A percentile compares a stretch with the other conserved stretches of the same genome.
Evolutionary conservation across 2,329 filamentous ascomycete genomes (phyloP).

Genomic region (Corniculantispora saksenae): DNA sequence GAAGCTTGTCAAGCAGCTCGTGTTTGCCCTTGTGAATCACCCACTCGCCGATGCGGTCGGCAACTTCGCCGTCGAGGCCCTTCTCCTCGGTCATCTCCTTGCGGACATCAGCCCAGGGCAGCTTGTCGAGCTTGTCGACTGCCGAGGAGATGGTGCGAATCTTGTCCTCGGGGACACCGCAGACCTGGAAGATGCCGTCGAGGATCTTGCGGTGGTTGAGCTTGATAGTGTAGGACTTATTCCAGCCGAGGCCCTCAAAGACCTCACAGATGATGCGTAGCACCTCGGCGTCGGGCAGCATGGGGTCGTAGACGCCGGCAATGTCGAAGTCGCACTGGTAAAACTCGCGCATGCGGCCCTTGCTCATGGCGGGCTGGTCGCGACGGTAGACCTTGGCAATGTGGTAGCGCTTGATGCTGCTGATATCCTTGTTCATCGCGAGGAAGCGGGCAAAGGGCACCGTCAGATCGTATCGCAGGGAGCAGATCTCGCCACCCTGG

Average conservation of each 20-base stretch:
- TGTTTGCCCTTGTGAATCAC: conserved; percentile 75
- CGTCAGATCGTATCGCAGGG: conserved; percentile 82
- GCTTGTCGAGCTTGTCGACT: conserved; percentile 94
- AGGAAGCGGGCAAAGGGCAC: conserved; percentile 91
- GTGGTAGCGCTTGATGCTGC: conserved; percentile 90
- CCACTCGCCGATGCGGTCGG: conserved; percentile 84
- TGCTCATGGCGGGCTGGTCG: conserved; percentile 67
- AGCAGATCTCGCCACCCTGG: conserved; percentile 75
- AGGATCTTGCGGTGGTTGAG: conserved; percentile 86
- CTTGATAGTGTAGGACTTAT: conserved; percentile 70
- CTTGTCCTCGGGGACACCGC: conserved; percentile 81
- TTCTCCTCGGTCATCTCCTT: conserved; percentile 95
- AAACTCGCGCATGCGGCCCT: conserved; percentile 92
- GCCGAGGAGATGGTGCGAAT: conserved; percentile 87
- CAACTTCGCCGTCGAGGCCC: conserved; percentile 72
- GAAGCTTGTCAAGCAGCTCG: conserved; percentile 71
- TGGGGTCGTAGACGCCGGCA: conserved; percentile 81
- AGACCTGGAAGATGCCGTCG: conserved; percentile 82
- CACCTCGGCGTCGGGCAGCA: conserved; percentile 91
- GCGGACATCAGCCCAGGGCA: conserved; percentile 84
- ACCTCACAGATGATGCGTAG: conserved; percentile 82
- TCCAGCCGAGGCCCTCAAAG: conserved; percentile 77
- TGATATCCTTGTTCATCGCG: conserved; percentile 82
- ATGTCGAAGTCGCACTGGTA: conserved; percentile 98
- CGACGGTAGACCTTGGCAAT: conserved; percentile 77